Evolutionary conservation across 768 basidiomycete species (phyloP), one percentile per base, ranked within the genome.

Genomic region (Suillus brevipes): DNA sequence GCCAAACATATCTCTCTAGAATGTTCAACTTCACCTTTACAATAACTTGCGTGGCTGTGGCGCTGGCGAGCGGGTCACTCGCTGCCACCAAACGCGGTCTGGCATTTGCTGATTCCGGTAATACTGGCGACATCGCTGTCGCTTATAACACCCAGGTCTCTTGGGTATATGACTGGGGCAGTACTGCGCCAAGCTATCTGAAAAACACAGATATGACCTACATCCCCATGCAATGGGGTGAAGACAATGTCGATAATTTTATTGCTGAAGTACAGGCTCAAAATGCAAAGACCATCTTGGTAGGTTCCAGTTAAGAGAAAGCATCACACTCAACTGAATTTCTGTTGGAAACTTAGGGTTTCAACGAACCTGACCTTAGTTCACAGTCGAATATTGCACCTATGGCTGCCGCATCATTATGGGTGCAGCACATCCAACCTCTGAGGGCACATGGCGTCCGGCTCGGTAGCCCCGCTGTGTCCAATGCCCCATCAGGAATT

Each of bases 141-240:
- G 65, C 66, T 13, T 36, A 55, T 13, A 59, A 59, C 42, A 57
- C 64, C 13, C 64, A 61, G 36, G 60, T 65, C 23, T 67, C 60
- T 37, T 67, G 66, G 66, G 66, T 67, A 31, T 67, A 67, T 59
- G 57, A 67, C 40, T 67, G 66, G 66, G 65, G 84, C 4, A 78
- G 77, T 53, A 68, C 75, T 28, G 81, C 81, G 12, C 80, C 82
- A n/a, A 73, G 70, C 25, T 80, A 82, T 67, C 70, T 85, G 36
- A 80, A 76, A 2, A 73, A 78, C 37, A 62, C 64, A 2, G 79
- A 78, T 43, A 75, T 85, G 63, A 77, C 79, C 20, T 85, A 82
- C 62, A 74, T 85, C 37, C 84, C 84, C 0, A 84, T 85, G 84
- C 84, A 85, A 71, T 85, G 83, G 83, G 83, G 84, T 4, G 77